phyloP scores from a whole-genome alignment of 768 basidiomycete species.

The Gyrodon lividus region DNA sequence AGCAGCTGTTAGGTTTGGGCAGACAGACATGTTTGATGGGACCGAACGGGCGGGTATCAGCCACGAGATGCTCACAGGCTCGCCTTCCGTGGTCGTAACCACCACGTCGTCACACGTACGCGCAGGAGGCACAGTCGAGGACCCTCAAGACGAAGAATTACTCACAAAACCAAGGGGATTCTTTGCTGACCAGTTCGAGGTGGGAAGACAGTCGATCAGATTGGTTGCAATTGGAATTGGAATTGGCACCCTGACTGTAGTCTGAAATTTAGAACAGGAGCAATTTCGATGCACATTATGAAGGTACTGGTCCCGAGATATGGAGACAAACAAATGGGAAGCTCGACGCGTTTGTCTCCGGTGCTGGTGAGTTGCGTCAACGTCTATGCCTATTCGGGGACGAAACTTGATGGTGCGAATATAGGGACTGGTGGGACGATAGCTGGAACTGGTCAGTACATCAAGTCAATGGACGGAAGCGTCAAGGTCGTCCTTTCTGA shows the following conservation, averaged over 20 bases:
- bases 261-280: slow-evolving; percentile 62
- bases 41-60: slow-evolving; percentile 17
- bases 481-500: slow-evolving; percentile 79
- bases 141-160: slow-evolving; percentile 42
- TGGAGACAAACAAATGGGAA: slow-evolving; percentile 88
- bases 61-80: slow-evolving; percentile 42
- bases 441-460: slow-evolving; percentile 75
- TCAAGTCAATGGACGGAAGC: slow-evolving; percentile 72
- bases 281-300: slow-evolving; percentile 86
- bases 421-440: slow-evolving; percentile 95
- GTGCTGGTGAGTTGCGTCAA: slow-evolving; percentile 59
- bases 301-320: slow-evolving; percentile 92
- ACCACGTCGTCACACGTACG: slow-evolving; percentile 47
- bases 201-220: slow-evolving; percentile 11
- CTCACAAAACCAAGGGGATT: slow-evolving; percentile 67
- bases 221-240: too few species aligned
- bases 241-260: neutral
- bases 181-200: slow-evolving; percentile 97
- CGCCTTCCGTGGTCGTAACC: slow-evolving; percentile 52
- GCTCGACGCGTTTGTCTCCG: slow-evolving; percentile 83
- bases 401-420: neutral
- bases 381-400: neutral
- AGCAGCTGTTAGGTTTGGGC: slow-evolving; percentile 73
- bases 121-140: slow-evolving; percentile 27
- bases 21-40: slow-evolving; percentile 27